phyloP scores from a whole-genome alignment of 129 eudicot species.

The Gnaphalium uliginosum region DNA sequence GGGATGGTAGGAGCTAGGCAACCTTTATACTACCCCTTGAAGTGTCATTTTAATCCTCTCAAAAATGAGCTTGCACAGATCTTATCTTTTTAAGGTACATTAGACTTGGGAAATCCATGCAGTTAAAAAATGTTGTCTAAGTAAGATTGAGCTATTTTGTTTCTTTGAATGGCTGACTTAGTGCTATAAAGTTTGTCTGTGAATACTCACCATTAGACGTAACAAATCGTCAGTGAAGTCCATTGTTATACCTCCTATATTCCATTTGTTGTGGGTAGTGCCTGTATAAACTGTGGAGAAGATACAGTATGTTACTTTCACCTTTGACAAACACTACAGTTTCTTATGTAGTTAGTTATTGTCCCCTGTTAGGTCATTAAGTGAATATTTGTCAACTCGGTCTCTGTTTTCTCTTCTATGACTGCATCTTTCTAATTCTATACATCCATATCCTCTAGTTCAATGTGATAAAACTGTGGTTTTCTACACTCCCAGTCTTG shows the following conservation, averaged over 20 bases:
- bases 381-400: too few relatives aligned
- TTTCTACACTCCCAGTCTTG: too few relatives aligned
- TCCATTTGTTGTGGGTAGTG: too few relatives aligned
- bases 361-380: too few relatives aligned
- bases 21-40: neutral
- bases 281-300: too few relatives aligned
- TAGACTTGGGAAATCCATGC: neutral
- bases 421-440: too few relatives aligned
- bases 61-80: neutral
- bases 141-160: neutral
- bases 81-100: neutral
- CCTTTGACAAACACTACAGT: too few relatives aligned
- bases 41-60: neutral
- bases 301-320: too few relatives aligned
- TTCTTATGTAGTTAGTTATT: too few relatives aligned
- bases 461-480: neutral
- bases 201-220: neutral
- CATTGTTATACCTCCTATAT: too few relatives aligned
- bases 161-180: neutral
- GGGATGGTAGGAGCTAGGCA: neutral
- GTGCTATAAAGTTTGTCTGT: neutral
- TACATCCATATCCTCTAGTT: neutral
- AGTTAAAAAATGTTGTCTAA: neutral
- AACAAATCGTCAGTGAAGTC: too few relatives aligned
- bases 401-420: too few relatives aligned